Conservation (phyloP, 176 grass and related monocot genomes). For the Musa beccarii region DNA sequence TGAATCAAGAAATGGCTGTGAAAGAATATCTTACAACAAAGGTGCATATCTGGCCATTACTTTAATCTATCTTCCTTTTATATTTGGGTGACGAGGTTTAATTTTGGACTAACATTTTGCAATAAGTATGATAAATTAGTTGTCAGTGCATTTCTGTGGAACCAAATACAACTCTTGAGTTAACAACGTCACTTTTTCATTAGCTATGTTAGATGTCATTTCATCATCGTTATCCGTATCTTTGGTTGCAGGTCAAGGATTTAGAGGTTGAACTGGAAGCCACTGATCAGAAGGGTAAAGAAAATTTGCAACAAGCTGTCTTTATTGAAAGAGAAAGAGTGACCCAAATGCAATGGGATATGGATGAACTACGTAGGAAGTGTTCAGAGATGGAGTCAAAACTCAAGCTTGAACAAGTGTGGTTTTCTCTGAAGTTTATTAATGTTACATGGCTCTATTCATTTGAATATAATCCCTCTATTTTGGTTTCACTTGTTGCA, state of each 20-base stretch:
- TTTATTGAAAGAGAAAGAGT: too few species aligned
- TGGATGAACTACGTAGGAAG: constrained; percentile 89
- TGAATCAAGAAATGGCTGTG: constrained; percentile 91
- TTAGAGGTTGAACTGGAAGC: constrained; percentile 94
- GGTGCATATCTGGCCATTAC: constrained; percentile 33
- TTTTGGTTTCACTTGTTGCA: constrained; percentile 27
- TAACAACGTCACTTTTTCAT: constrained; percentile 1
- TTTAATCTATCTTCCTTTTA: not conserved
- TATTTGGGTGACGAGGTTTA: not conserved
- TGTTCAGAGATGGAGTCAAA: constrained; percentile 82
- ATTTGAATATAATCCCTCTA: constrained; percentile 2
- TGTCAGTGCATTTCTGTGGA: not conserved
- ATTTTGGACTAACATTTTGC: not conserved
- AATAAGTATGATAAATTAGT: not conserved
- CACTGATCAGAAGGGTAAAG: too few species aligned
- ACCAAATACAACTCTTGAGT: not conserved
- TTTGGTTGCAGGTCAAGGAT: constrained; percentile 81
- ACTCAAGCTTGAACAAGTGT: constrained; percentile 58
- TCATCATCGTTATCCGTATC: not conserved
- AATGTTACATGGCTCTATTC: constrained; percentile 1
- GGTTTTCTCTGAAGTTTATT: constrained; percentile 3
- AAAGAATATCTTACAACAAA: constrained; percentile 97
- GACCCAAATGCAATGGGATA: constrained; percentile 96
- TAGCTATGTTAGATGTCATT: constrained; percentile 1
- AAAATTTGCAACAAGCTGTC: too few species aligned